Conservation (phyloP, 2,329 filamentous ascomycete genomes). For the Rugonectria rugulosa region DNA sequence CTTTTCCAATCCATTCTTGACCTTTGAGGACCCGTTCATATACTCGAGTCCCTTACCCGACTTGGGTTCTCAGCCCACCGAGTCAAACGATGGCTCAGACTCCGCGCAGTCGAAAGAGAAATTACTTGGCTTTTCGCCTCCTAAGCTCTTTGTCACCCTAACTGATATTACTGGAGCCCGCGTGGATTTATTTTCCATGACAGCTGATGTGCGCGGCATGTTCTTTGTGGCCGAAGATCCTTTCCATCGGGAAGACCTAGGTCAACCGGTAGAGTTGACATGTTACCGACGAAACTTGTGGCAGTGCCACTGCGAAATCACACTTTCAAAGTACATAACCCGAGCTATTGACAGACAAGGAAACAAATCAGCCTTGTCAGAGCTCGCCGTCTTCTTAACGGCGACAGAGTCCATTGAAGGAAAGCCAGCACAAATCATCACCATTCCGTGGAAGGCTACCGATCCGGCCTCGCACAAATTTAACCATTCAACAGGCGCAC, state of each 20-base stretch:
- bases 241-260: slow-evolving; percentile 65
- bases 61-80: neutral
- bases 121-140: slow-evolving; percentile 74
- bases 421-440: slow-evolving; percentile 92
- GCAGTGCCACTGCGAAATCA: slow-evolving; percentile 89
- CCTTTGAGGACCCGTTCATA: slow-evolving; percentile 71
- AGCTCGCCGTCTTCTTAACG: slow-evolving; percentile 82
- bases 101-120: slow-evolving; percentile 71
- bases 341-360: slow-evolving; percentile 78
- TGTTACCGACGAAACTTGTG: slow-evolving; percentile 96
- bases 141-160: slow-evolving; percentile 65
- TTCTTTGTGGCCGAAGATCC: slow-evolving; percentile 87
- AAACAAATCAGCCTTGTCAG: slow-evolving; percentile 76
- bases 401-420: slow-evolving; percentile 92
- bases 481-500: slow-evolving; percentile 53
- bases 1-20: slow-evolving; percentile 40
- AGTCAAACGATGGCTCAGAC: slow-evolving; percentile 51
- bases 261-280: slow-evolving; percentile 79
- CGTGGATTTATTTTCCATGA: slow-evolving; percentile 52
- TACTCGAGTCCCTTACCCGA: slow-evolving; percentile 53
- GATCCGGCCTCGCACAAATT: slow-evolving; percentile 48
- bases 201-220: slow-evolving; percentile 84
- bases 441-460: slow-evolving; percentile 88
- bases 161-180: slow-evolving; percentile 72
- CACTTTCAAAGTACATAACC: slow-evolving; percentile 74